These are phyloP conservation scores for Aspergillus sp. DNA, from an alignment of 2,329 filamentous ascomycete species.

Conservation along the genomic window DNA sequence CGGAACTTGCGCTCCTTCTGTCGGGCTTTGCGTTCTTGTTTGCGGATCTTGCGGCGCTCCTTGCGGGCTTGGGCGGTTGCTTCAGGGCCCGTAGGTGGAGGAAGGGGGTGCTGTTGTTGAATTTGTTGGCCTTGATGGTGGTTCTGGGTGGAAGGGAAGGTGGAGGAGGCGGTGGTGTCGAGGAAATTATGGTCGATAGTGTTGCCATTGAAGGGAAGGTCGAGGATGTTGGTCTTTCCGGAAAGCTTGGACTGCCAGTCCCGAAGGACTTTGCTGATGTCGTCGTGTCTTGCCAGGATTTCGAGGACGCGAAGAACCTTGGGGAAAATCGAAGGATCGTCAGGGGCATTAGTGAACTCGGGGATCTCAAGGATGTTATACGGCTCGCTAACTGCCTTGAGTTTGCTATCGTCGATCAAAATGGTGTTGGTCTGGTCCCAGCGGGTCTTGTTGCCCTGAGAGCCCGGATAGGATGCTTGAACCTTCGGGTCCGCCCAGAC, in stretches of 20 bases:
- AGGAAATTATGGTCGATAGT: background rate
- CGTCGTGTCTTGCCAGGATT: constrained; percentile 47
- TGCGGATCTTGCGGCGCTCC: constrained; percentile 16
- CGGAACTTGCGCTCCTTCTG: constrained; percentile 22
- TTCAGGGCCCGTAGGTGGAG: constrained; percentile 2
- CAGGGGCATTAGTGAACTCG: constrained; percentile 61
- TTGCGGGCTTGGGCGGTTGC: constrained; percentile 16
- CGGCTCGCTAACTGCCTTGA: constrained; percentile 82
- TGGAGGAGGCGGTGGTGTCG: background rate
- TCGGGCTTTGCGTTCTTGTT: constrained; percentile 20
- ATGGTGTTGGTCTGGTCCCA: constrained; percentile 89
- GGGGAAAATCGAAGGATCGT: constrained; percentile 46
- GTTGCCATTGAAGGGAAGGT: constrained; percentile 17
- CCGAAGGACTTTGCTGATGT: constrained; percentile 46
- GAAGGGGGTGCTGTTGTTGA: background rate
- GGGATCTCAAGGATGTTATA: constrained; percentile 78
- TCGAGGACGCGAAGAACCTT: constrained; percentile 56
- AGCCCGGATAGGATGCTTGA: constrained; percentile 42
- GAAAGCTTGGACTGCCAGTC: constrained; percentile 29
- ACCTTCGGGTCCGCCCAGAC: constrained; percentile 63
- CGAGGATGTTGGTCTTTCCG: constrained; percentile 17
- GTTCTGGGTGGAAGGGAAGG: background rate
- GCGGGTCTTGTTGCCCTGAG: constrained; percentile 23
- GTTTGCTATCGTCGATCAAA: constrained; percentile 77
- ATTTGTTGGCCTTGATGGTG: background rate